A percentile compares a stretch with the other conserved stretches of the same genome.
These are phyloP conservation scores for Blastocrithidia nonstop DNA, from an alignment of 208 protist species.

Conservation along the genomic window DNA sequence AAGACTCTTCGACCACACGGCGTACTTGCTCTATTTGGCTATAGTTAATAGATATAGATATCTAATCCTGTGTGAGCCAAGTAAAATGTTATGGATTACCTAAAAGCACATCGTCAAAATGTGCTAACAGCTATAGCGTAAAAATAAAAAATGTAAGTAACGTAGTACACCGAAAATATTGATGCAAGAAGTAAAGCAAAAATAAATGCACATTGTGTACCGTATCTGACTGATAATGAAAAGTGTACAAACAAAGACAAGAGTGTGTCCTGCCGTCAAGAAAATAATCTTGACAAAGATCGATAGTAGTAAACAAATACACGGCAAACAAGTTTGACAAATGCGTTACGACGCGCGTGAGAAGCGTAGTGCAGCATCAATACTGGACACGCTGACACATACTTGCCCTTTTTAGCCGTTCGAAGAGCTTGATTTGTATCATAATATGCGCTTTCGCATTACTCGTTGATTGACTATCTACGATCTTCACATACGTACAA, in stretches of 20 bases:
- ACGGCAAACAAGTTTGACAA: too few species aligned
- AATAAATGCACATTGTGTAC: too few species aligned
- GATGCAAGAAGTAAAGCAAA: neutral
- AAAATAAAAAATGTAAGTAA: neutral
- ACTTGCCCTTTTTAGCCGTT: conserved; percentile 58
- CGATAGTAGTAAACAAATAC: too few species aligned
- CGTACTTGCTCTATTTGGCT: conserved; percentile 53
- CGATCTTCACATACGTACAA: conserved; percentile 39
- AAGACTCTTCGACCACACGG: conserved; percentile 48
- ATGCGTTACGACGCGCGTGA: conserved; percentile 11
- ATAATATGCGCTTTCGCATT: conserved; percentile 32
- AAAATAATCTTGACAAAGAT: too few species aligned
- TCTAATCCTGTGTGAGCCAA: conserved; percentile 27
- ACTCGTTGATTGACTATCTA: conserved; percentile 22
- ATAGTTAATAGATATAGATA: conserved; percentile 11
- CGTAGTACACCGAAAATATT: neutral
- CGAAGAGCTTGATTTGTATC: conserved; percentile 50
- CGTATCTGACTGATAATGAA: too few species aligned
- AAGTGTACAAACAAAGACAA: too few species aligned
- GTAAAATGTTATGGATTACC: conserved; percentile 23
- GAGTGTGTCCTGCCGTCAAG: too few species aligned
- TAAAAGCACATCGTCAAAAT: conserved; percentile 2
- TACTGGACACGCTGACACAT: conserved; percentile 47
- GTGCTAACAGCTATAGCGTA: neutral
- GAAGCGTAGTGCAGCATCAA: conserved; percentile 18